These are phyloP conservation scores for Porcisia deanei DNA, from an alignment of 208 protist species.

Conservation along the genomic window DNA sequence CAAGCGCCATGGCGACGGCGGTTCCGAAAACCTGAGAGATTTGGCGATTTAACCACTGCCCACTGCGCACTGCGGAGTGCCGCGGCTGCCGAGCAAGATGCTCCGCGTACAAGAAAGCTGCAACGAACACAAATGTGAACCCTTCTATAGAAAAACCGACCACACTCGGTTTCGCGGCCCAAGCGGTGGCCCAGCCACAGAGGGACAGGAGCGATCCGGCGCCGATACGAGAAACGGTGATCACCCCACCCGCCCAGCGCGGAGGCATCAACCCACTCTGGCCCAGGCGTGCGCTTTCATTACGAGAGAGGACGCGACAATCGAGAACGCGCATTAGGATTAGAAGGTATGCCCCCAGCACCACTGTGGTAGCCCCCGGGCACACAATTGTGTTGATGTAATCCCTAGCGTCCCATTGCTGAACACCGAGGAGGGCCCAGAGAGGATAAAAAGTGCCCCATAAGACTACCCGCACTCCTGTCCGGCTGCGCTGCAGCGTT, in stretches of 20 bases:
- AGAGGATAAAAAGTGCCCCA: slow-evolving; percentile 13
- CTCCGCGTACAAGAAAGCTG: neutral
- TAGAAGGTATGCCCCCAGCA: slow-evolving; percentile 5
- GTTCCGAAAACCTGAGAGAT: slow-evolving; percentile 2
- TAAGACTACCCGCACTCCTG: neutral
- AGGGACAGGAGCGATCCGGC: slow-evolving; percentile 6
- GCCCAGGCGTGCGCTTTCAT: neutral
- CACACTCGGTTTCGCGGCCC: slow-evolving; percentile 16
- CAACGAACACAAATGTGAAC: slow-evolving; percentile 14
- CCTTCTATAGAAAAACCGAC: slow-evolving; percentile 25
- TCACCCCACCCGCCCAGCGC: neutral
- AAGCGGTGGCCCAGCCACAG: slow-evolving; percentile 20
- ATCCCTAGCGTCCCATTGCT: slow-evolving; percentile 14
- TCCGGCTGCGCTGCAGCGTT: neutral
- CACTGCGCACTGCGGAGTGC: too few species aligned
- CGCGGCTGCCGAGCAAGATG: neutral
- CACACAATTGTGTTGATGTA: slow-evolving; percentile 15
- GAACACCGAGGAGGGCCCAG: slow-evolving; percentile 22
- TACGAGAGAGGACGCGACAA: slow-evolving; percentile 1
- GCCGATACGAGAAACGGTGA: neutral
- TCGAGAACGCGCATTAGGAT: slow-evolving; percentile 3
- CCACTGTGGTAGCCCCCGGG: neutral
- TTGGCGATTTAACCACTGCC: neutral
- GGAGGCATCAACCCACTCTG: neutral
- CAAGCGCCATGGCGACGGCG: neutral